phyloP scores from a whole-genome alignment of 768 basidiomycete genomes.

The Suillus luteus region DNA sequence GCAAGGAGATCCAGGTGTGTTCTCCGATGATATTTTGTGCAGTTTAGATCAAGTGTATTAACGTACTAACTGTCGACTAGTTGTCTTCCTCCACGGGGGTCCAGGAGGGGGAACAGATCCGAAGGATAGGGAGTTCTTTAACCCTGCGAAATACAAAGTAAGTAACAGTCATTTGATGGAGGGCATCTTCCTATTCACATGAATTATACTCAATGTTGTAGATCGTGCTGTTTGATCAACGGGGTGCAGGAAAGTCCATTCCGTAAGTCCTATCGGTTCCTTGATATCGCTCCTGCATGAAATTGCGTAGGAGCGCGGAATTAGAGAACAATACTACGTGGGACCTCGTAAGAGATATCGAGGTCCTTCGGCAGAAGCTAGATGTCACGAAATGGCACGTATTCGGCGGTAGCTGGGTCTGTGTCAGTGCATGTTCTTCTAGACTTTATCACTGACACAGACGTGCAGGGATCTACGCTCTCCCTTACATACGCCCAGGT shows the following conservation, averaged over 20 bases:
- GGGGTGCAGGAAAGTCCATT: constrained; percentile 84
- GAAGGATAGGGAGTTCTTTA: constrained; percentile 77
- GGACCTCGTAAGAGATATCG: constrained; percentile 90
- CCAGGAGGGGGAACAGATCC: constrained; percentile 77
- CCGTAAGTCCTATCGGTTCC: constrained; percentile 53
- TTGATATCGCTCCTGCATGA: constrained; percentile 9
- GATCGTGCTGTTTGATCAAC: constrained; percentile 89
- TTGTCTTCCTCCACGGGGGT: constrained; percentile 83
- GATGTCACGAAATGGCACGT: constrained; percentile 88
- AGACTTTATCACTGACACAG: not conserved
- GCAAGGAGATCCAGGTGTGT: constrained; percentile 68
- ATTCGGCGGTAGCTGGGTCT: constrained; percentile 92
- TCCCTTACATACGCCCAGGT: constrained; percentile 86
- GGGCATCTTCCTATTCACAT: constrained; percentile 4
- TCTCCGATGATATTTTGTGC: constrained; percentile 1
- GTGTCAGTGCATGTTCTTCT: constrained; percentile 14
- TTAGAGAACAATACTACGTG: constrained; percentile 91
- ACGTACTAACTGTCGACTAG: constrained; percentile 35
- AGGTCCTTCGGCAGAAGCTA: constrained; percentile 76
- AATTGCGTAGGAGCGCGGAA: constrained; percentile 59
- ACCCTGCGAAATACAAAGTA: constrained; percentile 84
- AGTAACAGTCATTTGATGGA: constrained; percentile 7
- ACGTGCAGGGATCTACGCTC: constrained; percentile 76
- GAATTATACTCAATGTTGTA: constrained; percentile 27
- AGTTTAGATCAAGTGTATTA: constrained; percentile 5